Percentiles rank a stretch among this genome's conserved stretches.
Evolutionary conservation across 1,139 yeast species (phyloP).

Genomic region (Lodderomyces metapsilosis): DNA sequence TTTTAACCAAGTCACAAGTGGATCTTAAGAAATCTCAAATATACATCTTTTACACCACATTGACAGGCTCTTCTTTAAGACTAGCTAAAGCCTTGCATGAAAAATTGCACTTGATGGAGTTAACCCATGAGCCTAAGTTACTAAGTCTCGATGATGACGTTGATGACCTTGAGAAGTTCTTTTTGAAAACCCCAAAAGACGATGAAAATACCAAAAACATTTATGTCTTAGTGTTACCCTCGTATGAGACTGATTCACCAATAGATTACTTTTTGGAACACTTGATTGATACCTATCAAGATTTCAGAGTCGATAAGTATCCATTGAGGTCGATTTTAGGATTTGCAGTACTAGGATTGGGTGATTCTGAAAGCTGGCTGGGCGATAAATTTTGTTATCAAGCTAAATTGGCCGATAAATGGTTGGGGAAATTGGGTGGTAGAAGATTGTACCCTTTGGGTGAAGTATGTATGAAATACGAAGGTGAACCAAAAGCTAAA

Average conservation of each 20-base stretch:
- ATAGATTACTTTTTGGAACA: constrained; percentile 84
- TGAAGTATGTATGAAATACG: constrained; percentile 76
- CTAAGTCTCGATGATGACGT: constrained; percentile 76
- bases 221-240: constrained; percentile 80
- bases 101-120: constrained; percentile 28
- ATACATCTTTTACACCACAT: constrained; percentile 74
- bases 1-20: constrained; percentile 31
- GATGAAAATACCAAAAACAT: constrained; percentile 30
- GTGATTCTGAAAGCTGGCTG: constrained; percentile 82
- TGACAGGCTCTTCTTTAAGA: constrained; percentile 79
- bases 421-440: constrained; percentile 80
- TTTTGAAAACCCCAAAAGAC: constrained; percentile 58
- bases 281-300: constrained; percentile 75
- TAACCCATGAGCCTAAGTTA: constrained; percentile 49
- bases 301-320: constrained; percentile 80
- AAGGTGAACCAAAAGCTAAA: constrained; percentile 57
- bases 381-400: constrained; percentile 85
- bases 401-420: constrained; percentile 70
- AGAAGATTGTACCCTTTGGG: constrained; percentile 84
- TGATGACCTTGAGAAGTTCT: constrained; percentile 81
- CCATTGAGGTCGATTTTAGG: constrained; percentile 72
- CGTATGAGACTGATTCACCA: constrained; percentile 91
- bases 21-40: constrained; percentile 46
- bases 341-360: constrained; percentile 82
- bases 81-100: constrained; percentile 55